Percentiles rank a stretch among this genome's conserved stretches.
phyloP scores from a whole-genome alignment of 371 early-diverging fungal species.

The Mortierella sp. region DNA sequence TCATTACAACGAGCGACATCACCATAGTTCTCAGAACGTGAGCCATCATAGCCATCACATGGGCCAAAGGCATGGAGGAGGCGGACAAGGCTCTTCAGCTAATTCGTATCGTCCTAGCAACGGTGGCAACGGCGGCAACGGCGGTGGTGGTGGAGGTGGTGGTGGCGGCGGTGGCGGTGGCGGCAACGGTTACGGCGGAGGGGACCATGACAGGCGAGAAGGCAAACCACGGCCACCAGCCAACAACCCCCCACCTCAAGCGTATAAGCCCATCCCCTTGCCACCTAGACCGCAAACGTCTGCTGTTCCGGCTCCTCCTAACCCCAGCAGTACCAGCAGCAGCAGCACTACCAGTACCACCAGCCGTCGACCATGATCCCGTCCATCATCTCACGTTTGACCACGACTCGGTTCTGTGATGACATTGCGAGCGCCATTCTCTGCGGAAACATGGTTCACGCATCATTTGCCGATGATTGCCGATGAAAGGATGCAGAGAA shows the following conservation, averaged over 20 bases:
- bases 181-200: too few relatives aligned
- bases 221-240: conserved; percentile 22
- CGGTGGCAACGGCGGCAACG: conserved; percentile 12
- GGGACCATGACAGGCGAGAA: conserved; percentile 32
- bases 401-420: too few relatives aligned
- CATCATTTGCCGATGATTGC: too few relatives aligned
- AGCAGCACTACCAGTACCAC: conserved; percentile 3
- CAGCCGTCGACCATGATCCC: conserved; percentile 19
- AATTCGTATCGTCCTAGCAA: conserved; percentile 17
- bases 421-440: too few relatives aligned
- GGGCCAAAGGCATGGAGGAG: conserved; percentile 12
- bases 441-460: too few relatives aligned
- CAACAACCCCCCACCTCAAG: not conserved
- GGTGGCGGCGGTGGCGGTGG: too few relatives aligned
- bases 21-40: conserved; percentile 9
- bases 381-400: too few relatives aligned
- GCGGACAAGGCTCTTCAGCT: conserved; percentile 1
- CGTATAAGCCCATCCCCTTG: conserved; percentile 42
- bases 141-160: not conserved
- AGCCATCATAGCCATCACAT: conserved; percentile 21
- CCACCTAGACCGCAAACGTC: conserved; percentile 32
- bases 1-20: conserved; percentile 22
- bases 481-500: too few relatives aligned
- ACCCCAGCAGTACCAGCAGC: conserved; percentile 10
- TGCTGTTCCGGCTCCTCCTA: conserved; percentile 9